These are phyloP conservation scores for Acidomyces sp. DNA, from an alignment of 495 filamentous ascomycete species.

Conservation along the genomic window DNA sequence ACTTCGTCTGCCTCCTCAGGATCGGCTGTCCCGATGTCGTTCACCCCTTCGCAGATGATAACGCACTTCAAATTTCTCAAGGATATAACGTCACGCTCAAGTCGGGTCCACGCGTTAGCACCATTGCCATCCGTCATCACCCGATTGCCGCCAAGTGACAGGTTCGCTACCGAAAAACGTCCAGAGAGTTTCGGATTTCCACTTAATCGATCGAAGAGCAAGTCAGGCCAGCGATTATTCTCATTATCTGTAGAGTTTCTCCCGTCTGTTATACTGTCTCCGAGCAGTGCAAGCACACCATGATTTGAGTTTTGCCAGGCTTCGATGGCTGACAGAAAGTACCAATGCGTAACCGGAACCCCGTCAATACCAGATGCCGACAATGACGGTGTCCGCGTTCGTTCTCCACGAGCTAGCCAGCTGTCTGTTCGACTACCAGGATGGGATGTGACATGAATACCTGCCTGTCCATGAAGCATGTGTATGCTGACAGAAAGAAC, in stretches of 20 bases:
- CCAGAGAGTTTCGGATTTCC: slow-evolving; percentile 33
- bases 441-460: slow-evolving; percentile 48
- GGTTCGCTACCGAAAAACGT: slow-evolving; percentile 47
- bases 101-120: slow-evolving; percentile 45
- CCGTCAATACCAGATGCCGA: slow-evolving; percentile 24
- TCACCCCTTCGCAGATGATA: slow-evolving; percentile 63
- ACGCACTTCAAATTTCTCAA: slow-evolving; percentile 46
- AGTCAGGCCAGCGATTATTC: slow-evolving; percentile 57
- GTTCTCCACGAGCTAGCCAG: slow-evolving; percentile 44
- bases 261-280: slow-evolving; percentile 66
- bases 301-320: slow-evolving; percentile 36
- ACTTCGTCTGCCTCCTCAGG: slow-evolving; percentile 39
- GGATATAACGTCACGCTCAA: slow-evolving; percentile 51
- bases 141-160: slow-evolving; percentile 62
- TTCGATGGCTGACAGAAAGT: slow-evolving; percentile 48
- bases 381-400: slow-evolving; percentile 35
- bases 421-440: slow-evolving; percentile 55
- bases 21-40: slow-evolving; percentile 50
- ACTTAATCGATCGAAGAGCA: slow-evolving; percentile 45
- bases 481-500: slow-evolving; percentile 49
- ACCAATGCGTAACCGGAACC: slow-evolving; percentile 22
- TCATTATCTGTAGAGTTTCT: slow-evolving; percentile 48
- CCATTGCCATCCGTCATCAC: slow-evolving; percentile 51
- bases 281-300: slow-evolving; percentile 46
- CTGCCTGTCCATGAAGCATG: slow-evolving; percentile 41